Conservation (phyloP, 2,329 filamentous ascomycete genomes). For the Apiospora koreana region DNA sequence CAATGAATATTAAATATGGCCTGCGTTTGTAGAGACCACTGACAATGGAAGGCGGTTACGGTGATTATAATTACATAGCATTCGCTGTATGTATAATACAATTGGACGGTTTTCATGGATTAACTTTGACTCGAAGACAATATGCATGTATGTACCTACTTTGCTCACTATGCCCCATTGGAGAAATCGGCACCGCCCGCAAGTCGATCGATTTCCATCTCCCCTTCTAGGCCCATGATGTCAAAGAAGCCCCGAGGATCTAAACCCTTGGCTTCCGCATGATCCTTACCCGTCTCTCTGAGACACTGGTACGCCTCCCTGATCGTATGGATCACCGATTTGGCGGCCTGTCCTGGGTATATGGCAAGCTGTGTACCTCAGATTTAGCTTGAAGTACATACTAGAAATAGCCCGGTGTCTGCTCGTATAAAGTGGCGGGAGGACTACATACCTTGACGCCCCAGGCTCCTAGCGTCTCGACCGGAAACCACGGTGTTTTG, state of each 20-base stretch:
- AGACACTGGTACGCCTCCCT: slow-evolving; percentile 12
- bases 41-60: not conserved
- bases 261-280: slow-evolving; percentile 13
- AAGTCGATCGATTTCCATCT: slow-evolving; percentile 14
- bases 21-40: not conserved
- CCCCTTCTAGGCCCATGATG: slow-evolving; percentile 13
- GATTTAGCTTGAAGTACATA: not conserved
- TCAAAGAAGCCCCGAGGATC: slow-evolving; percentile 15
- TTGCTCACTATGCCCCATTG: not conserved
- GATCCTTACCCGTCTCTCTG: slow-evolving; percentile 14
- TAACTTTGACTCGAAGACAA: too few species aligned
- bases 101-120: too few species aligned
- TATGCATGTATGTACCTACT: too few species aligned
- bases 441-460: slow-evolving; percentile 12
- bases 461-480: slow-evolving; percentile 8
- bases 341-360: slow-evolving; percentile 15
- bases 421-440: not conserved
- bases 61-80: not conserved
- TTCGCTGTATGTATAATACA: not conserved
- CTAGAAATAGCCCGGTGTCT: not conserved
- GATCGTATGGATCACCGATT: slow-evolving; percentile 13
- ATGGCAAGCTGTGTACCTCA: slow-evolving; percentile 10
- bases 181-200: slow-evolving; percentile 13
- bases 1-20: not conserved
- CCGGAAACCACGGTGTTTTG: slow-evolving; percentile 15